These are phyloP conservation scores for Tuber calosporum DNA, from an alignment of 495 filamentous ascomycete genomes.

Conservation along the genomic window DNA sequence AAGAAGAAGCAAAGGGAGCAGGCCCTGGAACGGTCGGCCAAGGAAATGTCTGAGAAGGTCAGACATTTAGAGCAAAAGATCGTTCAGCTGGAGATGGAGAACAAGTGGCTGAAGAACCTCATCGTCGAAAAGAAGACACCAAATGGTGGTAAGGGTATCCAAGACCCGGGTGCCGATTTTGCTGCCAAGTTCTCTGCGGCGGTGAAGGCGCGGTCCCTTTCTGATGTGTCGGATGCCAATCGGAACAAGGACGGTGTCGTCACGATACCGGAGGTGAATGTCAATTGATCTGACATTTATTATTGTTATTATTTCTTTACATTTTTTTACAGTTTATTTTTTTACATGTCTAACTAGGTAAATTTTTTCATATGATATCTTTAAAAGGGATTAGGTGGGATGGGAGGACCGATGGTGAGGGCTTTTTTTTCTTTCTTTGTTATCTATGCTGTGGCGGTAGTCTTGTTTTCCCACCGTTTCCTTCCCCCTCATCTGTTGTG, in stretches of 20 bases:
- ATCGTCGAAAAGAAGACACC: slow-evolving; percentile 75
- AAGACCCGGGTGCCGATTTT: slow-evolving; percentile 23
- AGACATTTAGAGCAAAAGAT: slow-evolving; percentile 69
- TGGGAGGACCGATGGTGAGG: slow-evolving; percentile 17
- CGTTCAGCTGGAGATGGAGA: slow-evolving; percentile 84
- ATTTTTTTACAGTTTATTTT: slow-evolving; percentile 9
- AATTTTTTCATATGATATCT: neutral
- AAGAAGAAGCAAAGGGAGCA: slow-evolving; percentile 99
- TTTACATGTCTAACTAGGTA: neutral
- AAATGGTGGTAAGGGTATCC: slow-evolving; percentile 45
- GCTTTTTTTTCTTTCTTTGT: slow-evolving; percentile 18
- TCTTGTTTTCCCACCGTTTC: slow-evolving; percentile 1
- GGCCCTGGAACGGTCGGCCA: slow-evolving; percentile 80
- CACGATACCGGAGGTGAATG: slow-evolving; percentile 6
- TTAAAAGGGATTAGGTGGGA: slow-evolving; percentile 12
- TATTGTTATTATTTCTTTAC: slow-evolving; percentile 24
- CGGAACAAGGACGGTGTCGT: slow-evolving; percentile 18
- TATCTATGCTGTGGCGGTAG: neutral
- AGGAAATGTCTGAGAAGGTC: slow-evolving; percentile 86
- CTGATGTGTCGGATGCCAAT: neutral
- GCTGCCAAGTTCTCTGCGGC: slow-evolving; percentile 30
- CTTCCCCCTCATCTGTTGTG: neutral
- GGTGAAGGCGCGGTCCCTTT: slow-evolving; percentile 18
- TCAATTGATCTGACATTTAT: slow-evolving; percentile 6
- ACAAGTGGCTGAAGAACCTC: slow-evolving; percentile 90